Percentiles rank a stretch among this genome's conserved stretches.
These are phyloP conservation scores for Secale cereale DNA, from an alignment of 176 grass and related monocot genomes.

Conservation along the genomic window DNA sequence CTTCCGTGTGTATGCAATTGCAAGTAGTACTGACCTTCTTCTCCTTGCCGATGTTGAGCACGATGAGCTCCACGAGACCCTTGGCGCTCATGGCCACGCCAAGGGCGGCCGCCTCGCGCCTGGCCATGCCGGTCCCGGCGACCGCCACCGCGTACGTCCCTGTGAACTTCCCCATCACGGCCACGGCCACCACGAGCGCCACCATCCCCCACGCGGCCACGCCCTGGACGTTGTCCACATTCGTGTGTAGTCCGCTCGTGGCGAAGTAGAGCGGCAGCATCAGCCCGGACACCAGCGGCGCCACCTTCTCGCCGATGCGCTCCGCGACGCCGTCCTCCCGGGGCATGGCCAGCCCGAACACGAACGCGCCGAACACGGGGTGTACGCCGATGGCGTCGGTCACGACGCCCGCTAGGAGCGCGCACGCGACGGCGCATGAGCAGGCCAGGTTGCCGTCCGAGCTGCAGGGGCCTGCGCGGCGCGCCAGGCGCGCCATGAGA, in stretches of 20 bases:
- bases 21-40: slow-evolving; percentile 37
- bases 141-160: slow-evolving; percentile 57
- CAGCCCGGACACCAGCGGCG: slow-evolving; percentile 49
- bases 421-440: background rate
- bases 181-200: slow-evolving; percentile 41
- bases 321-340: slow-evolving; percentile 41
- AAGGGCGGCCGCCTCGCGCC: slow-evolving; percentile 40
- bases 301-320: slow-evolving; percentile 31
- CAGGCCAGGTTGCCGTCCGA: slow-evolving; percentile 33
- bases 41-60: slow-evolving; percentile 74
- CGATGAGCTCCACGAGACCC: slow-evolving; percentile 73
- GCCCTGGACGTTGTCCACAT: slow-evolving; percentile 42
- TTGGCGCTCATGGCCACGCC: slow-evolving; percentile 71
- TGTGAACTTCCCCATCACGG: slow-evolving; percentile 38
- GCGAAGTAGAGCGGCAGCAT: slow-evolving; percentile 69
- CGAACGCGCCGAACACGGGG: slow-evolving; percentile 56
- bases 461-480: background rate
- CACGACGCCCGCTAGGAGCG: slow-evolving; percentile 23
- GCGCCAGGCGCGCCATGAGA: slow-evolving; percentile 49
- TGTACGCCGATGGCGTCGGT: slow-evolving; percentile 64
- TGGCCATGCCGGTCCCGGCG: slow-evolving; percentile 32
- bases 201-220: slow-evolving; percentile 47
- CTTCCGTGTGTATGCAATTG: background rate
- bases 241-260: slow-evolving; percentile 55
- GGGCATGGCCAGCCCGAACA: slow-evolving; percentile 56